These are phyloP conservation scores for Graphilbum fragrans DNA, from an alignment of 2,329 filamentous ascomycete genomes.

Conservation along the genomic window DNA sequence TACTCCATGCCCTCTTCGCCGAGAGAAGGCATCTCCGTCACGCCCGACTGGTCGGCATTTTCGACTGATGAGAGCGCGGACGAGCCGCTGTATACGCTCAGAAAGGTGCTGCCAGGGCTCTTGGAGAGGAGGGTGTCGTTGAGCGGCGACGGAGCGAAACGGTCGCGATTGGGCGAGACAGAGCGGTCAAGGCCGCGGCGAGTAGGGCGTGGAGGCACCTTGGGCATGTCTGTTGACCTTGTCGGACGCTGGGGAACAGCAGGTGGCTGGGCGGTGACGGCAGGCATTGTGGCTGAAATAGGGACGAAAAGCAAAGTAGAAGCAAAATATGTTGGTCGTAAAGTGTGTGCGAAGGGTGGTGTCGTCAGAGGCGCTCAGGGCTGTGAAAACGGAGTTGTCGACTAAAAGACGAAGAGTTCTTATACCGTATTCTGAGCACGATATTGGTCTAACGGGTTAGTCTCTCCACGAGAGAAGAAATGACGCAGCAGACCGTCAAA, in stretches of 20 bases:
- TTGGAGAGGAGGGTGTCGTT: slow-evolving; percentile 53
- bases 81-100: slow-evolving; percentile 19
- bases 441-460: too few species aligned
- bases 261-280: slow-evolving; percentile 36
- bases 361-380: too few species aligned
- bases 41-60: slow-evolving; percentile 51
- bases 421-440: too few species aligned
- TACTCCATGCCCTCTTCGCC: slow-evolving; percentile 90
- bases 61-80: slow-evolving; percentile 16
- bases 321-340: too few species aligned
- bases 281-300: slow-evolving; percentile 28
- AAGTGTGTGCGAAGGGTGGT: too few species aligned
- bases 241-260: slow-evolving; percentile 44
- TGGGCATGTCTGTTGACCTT: slow-evolving; percentile 45
- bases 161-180: slow-evolving; percentile 62
- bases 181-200: slow-evolving; percentile 62
- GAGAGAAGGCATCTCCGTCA: slow-evolving; percentile 71
- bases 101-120: slow-evolving; percentile 25
- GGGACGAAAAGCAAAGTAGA: not conserved
- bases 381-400: too few species aligned
- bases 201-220: slow-evolving; percentile 65
- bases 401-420: too few species aligned
- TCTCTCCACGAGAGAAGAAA: too few species aligned
- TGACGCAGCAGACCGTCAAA: not conserved
- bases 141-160: slow-evolving; percentile 75